Evolutionary conservation across 306 rosid genomes (phyloP).

Genomic region (Lupinus albus): DNA sequence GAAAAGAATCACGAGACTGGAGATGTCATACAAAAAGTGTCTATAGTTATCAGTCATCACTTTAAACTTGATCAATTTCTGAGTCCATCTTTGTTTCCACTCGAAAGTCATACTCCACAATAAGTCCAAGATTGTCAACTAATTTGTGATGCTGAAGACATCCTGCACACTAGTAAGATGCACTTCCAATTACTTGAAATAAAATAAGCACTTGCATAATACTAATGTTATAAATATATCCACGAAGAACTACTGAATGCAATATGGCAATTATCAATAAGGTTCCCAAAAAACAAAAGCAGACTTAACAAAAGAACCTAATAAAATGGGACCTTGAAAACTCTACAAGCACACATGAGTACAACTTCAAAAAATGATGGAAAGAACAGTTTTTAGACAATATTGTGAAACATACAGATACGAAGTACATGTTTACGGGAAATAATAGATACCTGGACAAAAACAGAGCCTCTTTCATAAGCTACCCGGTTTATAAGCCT

Average conservation of each 20-base stretch:
- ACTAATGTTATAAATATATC: not conserved
- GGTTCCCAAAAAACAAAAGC: constrained; percentile 3
- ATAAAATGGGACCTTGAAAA: constrained; percentile 14
- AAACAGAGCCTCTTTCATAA: constrained; percentile 74
- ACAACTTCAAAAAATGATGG: not conserved
- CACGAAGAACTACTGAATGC: constrained; percentile 10
- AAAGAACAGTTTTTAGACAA: not conserved
- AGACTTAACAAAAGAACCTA: not conserved
- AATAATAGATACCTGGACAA: constrained; percentile 66
- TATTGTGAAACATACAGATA: constrained; percentile 24
- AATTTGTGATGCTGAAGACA: constrained; percentile 75
- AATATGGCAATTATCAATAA: constrained; percentile 13
- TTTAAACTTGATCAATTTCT: constrained; percentile 56
- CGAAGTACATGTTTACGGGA: constrained; percentile 19
- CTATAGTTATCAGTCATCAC: constrained; percentile 11
- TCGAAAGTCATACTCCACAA: constrained; percentile 70
- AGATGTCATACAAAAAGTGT: constrained; percentile 28
- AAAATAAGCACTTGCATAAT: constrained; percentile 17
- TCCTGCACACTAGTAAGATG: constrained; percentile 75
- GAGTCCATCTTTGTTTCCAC: constrained; percentile 51
- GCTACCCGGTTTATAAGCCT: constrained; percentile 78
- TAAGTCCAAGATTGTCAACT: constrained; percentile 82
- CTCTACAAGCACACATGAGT: not conserved
- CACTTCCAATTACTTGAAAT: constrained; percentile 40
- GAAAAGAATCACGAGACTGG: constrained; percentile 18